These are phyloP conservation scores for Withania somnifera DNA, from an alignment of 305 asterid species.

Conservation along the genomic window DNA sequence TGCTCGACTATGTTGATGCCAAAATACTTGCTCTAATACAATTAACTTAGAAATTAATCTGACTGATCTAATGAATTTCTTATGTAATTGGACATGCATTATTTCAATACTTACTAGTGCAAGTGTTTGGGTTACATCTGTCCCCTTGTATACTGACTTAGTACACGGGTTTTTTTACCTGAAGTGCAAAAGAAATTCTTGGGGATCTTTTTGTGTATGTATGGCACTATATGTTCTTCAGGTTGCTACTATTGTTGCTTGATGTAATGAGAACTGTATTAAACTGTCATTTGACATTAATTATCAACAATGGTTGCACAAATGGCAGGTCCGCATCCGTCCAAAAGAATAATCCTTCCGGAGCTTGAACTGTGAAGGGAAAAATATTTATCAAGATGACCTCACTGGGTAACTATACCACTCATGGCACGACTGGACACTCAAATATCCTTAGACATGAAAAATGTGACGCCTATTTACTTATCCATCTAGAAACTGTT, in stretches of 20 bases:
- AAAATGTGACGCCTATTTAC: slow-evolving; percentile 40
- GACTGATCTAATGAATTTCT: neutral
- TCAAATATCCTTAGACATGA: slow-evolving; percentile 21
- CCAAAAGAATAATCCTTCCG: neutral
- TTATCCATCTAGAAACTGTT: slow-evolving; percentile 35
- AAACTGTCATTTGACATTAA: neutral
- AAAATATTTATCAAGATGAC: slow-evolving; percentile 26
- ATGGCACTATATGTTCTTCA: neutral
- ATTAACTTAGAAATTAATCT: neutral
- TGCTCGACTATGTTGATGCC: neutral
- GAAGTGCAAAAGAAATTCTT: neutral
- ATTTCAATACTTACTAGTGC: neutral
- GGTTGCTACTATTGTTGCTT: neutral
- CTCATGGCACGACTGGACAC: slow-evolving; percentile 15
- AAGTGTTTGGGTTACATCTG: neutral
- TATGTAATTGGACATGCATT: neutral
- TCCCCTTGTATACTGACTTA: neutral
- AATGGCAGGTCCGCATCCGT: neutral
- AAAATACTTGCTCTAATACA: neutral
- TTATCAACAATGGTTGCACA: neutral
- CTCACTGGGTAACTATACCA: slow-evolving; percentile 16
- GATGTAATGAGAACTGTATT: neutral
- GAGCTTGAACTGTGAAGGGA: neutral
- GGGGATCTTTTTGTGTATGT: neutral
- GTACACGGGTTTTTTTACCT: neutral